Evolutionary conservation across 228 moss, liverwort and hornwort species (phyloP).

Genomic region (Sphagnum fallax): DNA sequence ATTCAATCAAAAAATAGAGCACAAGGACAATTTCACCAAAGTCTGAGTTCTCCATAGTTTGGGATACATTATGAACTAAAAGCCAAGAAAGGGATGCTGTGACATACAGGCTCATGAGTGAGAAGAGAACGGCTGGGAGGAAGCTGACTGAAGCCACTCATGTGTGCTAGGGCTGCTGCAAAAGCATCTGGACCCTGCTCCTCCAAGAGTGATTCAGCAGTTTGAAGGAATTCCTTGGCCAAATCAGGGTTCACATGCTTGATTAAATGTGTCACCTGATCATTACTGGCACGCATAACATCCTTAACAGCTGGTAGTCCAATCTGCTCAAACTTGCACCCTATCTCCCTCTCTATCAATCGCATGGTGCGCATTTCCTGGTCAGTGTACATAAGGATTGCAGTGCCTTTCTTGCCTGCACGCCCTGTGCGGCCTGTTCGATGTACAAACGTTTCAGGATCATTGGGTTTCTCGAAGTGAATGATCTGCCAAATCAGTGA

Average conservation of each 20-base stretch:
- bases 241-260: constrained; percentile 64
- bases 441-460: constrained; percentile 97
- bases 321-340: constrained; percentile 72
- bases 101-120: constrained; percentile 48
- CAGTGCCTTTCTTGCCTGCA: constrained; percentile 88
- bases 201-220: constrained; percentile 69
- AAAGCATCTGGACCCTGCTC: constrained; percentile 60
- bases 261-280: constrained; percentile 66
- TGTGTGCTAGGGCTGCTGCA: constrained; percentile 90
- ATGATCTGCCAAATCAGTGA: constrained; percentile 30
- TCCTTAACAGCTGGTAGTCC: constrained; percentile 68
- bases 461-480: constrained; percentile 88
- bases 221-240: constrained; percentile 68
- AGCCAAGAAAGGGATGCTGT: background rate
- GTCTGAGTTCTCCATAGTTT: background rate
- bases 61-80: background rate
- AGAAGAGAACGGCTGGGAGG: constrained; percentile 81
- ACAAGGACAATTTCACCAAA: background rate
- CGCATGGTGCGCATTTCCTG: constrained; percentile 72
- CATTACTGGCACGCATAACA: constrained; percentile 73
- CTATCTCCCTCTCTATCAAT: constrained; percentile 86
- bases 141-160: constrained; percentile 93
- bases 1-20: background rate
- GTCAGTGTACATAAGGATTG: constrained; percentile 71
- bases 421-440: constrained; percentile 89